Conservation (phyloP, 768 basidiomycete species). For the Antrodiella citrinella region DNA sequence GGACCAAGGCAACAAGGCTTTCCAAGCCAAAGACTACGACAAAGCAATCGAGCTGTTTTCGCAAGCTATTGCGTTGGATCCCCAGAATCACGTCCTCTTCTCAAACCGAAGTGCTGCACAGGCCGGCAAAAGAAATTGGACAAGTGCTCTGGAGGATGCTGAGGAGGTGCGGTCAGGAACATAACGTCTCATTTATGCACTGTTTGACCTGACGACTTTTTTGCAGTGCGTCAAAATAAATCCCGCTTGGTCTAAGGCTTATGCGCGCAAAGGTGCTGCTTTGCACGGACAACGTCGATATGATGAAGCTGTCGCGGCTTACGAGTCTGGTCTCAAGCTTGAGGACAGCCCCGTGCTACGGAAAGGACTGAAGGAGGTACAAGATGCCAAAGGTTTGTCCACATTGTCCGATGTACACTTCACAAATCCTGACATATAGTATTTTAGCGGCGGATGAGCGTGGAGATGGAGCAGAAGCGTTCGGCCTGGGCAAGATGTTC, state of each 20-base stretch:
- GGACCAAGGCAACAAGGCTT: slow-evolving; percentile 93
- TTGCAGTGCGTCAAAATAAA: slow-evolving; percentile 70
- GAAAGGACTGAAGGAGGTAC: slow-evolving; percentile 86
- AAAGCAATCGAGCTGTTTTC: slow-evolving; percentile 78
- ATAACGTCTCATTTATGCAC: background rate
- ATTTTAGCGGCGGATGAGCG: slow-evolving; percentile 28
- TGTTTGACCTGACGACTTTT: background rate
- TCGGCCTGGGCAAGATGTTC: slow-evolving; percentile 72
- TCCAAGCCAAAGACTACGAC: slow-evolving; percentile 88
- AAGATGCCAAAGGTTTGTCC: slow-evolving; percentile 66
- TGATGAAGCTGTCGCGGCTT: slow-evolving; percentile 78
- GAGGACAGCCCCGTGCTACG: slow-evolving; percentile 78
- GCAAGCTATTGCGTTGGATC: slow-evolving; percentile 77
- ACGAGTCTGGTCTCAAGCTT: slow-evolving; percentile 71
- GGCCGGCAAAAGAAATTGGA: slow-evolving; percentile 76
- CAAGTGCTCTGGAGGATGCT: slow-evolving; percentile 75
- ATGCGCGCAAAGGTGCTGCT: slow-evolving; percentile 87
- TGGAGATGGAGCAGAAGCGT: slow-evolving; percentile 34
- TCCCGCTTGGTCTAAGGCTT: slow-evolving; percentile 83
- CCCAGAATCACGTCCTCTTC: slow-evolving; percentile 80
- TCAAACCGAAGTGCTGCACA: slow-evolving; percentile 91
- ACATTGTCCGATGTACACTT: background rate
- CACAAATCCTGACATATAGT: background rate
- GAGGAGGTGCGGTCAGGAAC: slow-evolving; percentile 78
- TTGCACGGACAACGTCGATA: slow-evolving; percentile 75